A percentile compares a stretch with the other conserved stretches of the same genome.
Conservation (phyloP, 2,329 filamentous ascomycete genomes). For the Knoxdaviesia capensis region DNA sequence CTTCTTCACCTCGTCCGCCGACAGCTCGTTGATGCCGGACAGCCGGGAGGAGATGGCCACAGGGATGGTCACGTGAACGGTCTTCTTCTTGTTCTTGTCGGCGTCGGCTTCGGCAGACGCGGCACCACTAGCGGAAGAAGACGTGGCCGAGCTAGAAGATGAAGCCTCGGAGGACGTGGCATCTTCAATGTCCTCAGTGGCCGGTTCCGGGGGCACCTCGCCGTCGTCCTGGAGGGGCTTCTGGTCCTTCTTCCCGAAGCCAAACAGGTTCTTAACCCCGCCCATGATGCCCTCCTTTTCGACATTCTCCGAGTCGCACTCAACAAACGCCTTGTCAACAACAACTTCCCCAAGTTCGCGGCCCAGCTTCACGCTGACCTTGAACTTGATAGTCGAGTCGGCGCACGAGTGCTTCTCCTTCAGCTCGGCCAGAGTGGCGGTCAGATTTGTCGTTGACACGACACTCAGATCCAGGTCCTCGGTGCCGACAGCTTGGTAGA, state of each 20-base stretch:
- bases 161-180: constrained; percentile 12
- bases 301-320: constrained; percentile 59
- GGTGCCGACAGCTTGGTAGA: constrained; percentile 51
- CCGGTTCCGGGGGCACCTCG: constrained; percentile 20
- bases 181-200: constrained; percentile 16
- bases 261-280: constrained; percentile 89
- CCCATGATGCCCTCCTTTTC: constrained; percentile 73
- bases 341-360: constrained; percentile 62
- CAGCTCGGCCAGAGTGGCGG: constrained; percentile 57
- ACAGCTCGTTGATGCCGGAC: constrained; percentile 25
- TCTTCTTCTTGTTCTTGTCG: constrained; percentile 37
- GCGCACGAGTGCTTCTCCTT: constrained; percentile 63
- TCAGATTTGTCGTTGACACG: constrained; percentile 69
- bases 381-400: constrained; percentile 58
- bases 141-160: constrained; percentile 8
- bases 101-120: constrained; percentile 26
- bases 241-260: constrained; percentile 78
- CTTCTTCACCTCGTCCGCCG: constrained; percentile 26
- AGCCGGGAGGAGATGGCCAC: constrained; percentile 29
- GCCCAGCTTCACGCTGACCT: constrained; percentile 54
- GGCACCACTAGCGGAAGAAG: constrained; percentile 24
- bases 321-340: constrained; percentile 53
- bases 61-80: constrained; percentile 25
- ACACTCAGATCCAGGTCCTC: constrained; percentile 41
- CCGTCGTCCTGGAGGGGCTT: constrained; percentile 51